phyloP scores from a whole-genome alignment of 768 basidiomycete genomes.

The Xerocomellus intermedius region DNA sequence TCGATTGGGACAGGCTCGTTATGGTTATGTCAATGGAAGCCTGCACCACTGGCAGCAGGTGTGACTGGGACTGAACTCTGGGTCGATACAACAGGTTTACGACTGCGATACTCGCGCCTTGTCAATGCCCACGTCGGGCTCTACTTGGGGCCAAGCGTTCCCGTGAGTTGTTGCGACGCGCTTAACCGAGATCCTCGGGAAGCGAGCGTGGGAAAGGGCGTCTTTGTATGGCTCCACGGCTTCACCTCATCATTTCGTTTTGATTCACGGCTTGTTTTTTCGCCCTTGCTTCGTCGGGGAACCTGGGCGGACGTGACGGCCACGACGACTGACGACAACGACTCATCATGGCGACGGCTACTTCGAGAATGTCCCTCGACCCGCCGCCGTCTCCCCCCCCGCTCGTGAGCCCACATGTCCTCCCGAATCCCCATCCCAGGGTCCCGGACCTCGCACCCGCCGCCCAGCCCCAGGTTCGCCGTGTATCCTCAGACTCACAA shows the following conservation, averaged over 20 bases:
- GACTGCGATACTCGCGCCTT: conserved; percentile 2
- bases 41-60: background rate
- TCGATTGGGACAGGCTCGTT: background rate
- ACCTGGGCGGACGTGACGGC: conserved; percentile 13
- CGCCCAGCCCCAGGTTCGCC: conserved; percentile 7
- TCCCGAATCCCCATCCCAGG: conserved; percentile 15
- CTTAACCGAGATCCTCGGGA: conserved; percentile 18
- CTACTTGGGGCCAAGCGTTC: background rate
- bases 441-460: conserved; percentile 11
- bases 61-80: conserved; percentile 10
- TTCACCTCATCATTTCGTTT: conserved; percentile 10
- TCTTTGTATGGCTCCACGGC: conserved; percentile 14
- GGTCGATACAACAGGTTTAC: background rate
- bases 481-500: conserved; percentile 30
- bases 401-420: conserved; percentile 5
- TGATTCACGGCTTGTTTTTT: conserved; percentile 23
- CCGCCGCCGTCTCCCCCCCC: conserved; percentile 1
- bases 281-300: conserved; percentile 12
- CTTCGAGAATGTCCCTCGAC: conserved; percentile 21
- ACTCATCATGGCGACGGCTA: conserved; percentile 17
- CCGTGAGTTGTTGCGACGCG: conserved; percentile 9
- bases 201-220: conserved; percentile 23
- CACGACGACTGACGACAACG: conserved; percentile 10
- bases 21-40: background rate
- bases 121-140: conserved; percentile 1